Percentiles rank a stretch among this genome's conserved stretches.
These are phyloP conservation scores for Ceratobasidium sp. DNA, from an alignment of 1,284 basidiomycete genomes.

Conservation along the genomic window DNA sequence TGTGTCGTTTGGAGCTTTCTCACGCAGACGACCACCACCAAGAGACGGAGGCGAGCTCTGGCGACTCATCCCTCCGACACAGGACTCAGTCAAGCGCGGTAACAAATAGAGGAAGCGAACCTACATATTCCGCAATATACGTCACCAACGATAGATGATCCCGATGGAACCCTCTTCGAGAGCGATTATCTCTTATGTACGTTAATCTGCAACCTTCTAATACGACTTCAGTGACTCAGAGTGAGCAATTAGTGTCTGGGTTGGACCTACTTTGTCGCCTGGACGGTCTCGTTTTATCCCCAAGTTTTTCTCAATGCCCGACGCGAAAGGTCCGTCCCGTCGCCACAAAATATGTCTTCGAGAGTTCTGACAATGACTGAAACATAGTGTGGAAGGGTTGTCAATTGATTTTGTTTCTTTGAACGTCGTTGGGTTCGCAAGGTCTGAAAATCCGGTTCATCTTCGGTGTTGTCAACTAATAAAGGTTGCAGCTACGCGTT, in stretches of 20 bases:
- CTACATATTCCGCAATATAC: constrained; percentile 6
- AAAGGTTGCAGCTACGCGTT: constrained; percentile 51
- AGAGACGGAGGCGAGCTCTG: background rate
- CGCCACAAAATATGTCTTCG: background rate
- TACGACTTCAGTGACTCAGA: background rate
- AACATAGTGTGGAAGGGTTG: constrained; percentile 52
- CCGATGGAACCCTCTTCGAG: constrained; percentile 14
- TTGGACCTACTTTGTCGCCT: constrained; percentile 51
- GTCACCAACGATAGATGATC: constrained; percentile 12
- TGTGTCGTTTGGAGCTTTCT: constrained; percentile 8
- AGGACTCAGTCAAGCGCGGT: constrained; percentile 6
- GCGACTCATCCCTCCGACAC: background rate
- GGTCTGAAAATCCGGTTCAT: background rate
- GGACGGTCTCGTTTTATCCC: constrained; percentile 55
- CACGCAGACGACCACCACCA: constrained; percentile 22
- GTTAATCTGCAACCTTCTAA: background rate
- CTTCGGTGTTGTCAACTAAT: background rate
- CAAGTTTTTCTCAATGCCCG: constrained; percentile 50
- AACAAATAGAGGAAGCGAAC: constrained; percentile 20
- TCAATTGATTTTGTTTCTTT: constrained; percentile 55
- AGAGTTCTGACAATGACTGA: background rate
- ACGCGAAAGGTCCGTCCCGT: constrained; percentile 39
- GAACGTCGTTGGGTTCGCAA: constrained; percentile 53
- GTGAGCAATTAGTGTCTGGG: constrained; percentile 48
- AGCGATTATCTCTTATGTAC: constrained; percentile 33